Evolutionary conservation across 1,284 basidiomycete genomes (phyloP).

Genomic region (Ceratorhiza oryzae-sativae): DNA sequence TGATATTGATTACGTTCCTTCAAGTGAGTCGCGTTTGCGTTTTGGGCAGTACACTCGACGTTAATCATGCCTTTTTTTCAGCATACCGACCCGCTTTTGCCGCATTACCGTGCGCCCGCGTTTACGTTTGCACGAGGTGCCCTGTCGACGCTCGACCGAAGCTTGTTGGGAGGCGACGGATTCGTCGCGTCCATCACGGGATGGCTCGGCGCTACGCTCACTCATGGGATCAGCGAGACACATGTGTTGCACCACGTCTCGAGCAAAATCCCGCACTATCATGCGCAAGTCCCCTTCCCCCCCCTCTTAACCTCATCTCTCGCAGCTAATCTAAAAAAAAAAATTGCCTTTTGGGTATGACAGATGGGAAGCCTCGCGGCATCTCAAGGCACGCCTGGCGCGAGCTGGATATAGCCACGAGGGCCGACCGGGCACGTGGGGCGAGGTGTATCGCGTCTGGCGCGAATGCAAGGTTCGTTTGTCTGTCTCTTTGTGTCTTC

Average conservation of each 20-base stretch:
- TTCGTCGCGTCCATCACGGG: conserved; percentile 68
- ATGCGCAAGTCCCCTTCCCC: conserved; percentile 63
- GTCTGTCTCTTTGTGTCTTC: no score
- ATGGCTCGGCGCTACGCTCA: conserved; percentile 81
- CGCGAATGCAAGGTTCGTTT: conserved; percentile 52
- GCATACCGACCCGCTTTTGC: conserved; percentile 93
- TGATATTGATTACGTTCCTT: conserved; percentile 91
- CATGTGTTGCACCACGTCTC: conserved; percentile 90
- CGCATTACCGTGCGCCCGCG: conserved; percentile 90
- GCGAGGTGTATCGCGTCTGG: conserved; percentile 36
- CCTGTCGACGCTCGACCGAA: conserved; percentile 93
- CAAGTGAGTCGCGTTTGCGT: conserved; percentile 56
- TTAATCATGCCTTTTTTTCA: background rate
- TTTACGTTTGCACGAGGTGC: conserved; percentile 98
- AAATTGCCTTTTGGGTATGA: background rate
- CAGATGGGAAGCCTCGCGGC: conserved; percentile 90
- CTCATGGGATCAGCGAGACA: conserved; percentile 91
- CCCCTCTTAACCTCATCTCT: background rate
- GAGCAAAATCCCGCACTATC: conserved; percentile 94
- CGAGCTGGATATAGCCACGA: conserved; percentile 63
- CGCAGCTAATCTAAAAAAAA: background rate
- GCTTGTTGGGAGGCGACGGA: conserved; percentile 75
- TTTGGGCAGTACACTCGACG: no score
- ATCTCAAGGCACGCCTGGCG: conserved; percentile 81
- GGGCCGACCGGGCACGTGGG: conserved; percentile 38